These are phyloP conservation scores for Rheum nobile DNA, from an alignment of 148 eudicot genomes.

Conservation along the genomic window DNA sequence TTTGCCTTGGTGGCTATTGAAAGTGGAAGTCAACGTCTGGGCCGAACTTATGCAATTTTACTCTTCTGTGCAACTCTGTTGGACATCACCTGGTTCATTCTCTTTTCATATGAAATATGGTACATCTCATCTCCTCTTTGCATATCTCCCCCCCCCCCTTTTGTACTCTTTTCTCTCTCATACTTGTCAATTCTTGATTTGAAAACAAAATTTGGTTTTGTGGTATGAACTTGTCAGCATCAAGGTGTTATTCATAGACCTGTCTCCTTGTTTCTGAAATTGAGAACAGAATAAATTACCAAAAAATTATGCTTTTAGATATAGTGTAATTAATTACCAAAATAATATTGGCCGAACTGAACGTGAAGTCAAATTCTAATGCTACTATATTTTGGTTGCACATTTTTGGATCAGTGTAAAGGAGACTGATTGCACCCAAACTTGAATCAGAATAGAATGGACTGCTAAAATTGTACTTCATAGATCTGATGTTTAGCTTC, in stretches of 20 bases:
- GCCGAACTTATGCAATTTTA: constrained; percentile 77
- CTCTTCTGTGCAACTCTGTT: constrained; percentile 55
- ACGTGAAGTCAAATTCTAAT: not conserved
- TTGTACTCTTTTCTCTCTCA: not conserved
- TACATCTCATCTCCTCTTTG: constrained; percentile 13
- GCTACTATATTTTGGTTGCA: too few species aligned
- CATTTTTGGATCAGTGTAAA: too few species aligned
- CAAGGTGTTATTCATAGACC: not conserved
- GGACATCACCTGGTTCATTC: constrained; percentile 67
- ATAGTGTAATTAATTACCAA: not conserved
- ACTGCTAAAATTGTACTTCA: too few species aligned
- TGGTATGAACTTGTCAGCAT: not conserved
- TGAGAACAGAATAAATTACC: not conserved
- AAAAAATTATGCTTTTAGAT: not conserved
- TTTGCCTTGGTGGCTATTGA: constrained; percentile 88
- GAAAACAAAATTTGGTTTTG: not conserved
- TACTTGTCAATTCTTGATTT: not conserved
- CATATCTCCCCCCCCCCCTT: not conserved
- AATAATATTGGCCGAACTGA: not conserved
- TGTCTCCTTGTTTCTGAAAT: not conserved
- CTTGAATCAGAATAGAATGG: too few species aligned
- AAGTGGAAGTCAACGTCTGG: constrained; percentile 87
- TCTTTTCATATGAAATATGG: constrained; percentile 72
- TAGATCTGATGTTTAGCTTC: too few species aligned
- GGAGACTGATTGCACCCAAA: too few species aligned